Percentiles rank a stretch among this genome's conserved stretches.
phyloP scores from a whole-genome alignment of 768 basidiomycete genomes.

The Amanita subjunquillea region DNA sequence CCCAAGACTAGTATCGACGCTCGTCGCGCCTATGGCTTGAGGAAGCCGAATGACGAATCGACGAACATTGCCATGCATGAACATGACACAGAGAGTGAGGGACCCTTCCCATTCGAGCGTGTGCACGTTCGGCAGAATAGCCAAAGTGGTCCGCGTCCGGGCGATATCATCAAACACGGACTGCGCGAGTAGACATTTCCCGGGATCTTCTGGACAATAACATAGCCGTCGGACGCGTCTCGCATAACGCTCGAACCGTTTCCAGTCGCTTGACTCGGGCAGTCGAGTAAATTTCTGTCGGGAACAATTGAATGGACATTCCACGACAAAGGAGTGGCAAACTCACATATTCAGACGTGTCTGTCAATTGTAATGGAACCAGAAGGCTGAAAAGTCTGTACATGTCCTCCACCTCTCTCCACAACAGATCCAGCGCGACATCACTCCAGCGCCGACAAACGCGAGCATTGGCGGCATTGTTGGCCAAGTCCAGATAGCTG shows the following conservation, averaged over 20 bases:
- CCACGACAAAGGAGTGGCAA: background rate
- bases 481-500: slow-evolving; percentile 27
- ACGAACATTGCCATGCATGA: slow-evolving; percentile 43
- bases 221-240: slow-evolving; percentile 27
- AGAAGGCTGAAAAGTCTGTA: slow-evolving; percentile 36
- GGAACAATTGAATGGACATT: background rate
- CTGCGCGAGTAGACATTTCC: slow-evolving; percentile 12
- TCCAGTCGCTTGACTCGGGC: slow-evolving; percentile 43
- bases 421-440: slow-evolving; percentile 44
- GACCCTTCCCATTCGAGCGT: slow-evolving; percentile 36
- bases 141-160: slow-evolving; percentile 39
- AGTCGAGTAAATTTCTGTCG: slow-evolving; percentile 29
- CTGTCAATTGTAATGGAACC: slow-evolving; percentile 25
- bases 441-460: slow-evolving; percentile 55
- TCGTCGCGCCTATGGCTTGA: slow-evolving; percentile 12
- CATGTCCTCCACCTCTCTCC: slow-evolving; percentile 42
- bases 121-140: slow-evolving; percentile 46
- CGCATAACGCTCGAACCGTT: slow-evolving; percentile 43
- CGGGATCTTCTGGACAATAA: slow-evolving; percentile 6
- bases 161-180: slow-evolving; percentile 45
- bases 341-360: slow-evolving; percentile 19
- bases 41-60: slow-evolving; percentile 3
- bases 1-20: slow-evolving; percentile 19
- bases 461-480: slow-evolving; percentile 34
- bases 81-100: slow-evolving; percentile 29